Evolutionary conservation across 1,284 basidiomycete species (phyloP), one percentile per base, ranked within the genome.

Genomic region (Waitea zeae): DNA sequence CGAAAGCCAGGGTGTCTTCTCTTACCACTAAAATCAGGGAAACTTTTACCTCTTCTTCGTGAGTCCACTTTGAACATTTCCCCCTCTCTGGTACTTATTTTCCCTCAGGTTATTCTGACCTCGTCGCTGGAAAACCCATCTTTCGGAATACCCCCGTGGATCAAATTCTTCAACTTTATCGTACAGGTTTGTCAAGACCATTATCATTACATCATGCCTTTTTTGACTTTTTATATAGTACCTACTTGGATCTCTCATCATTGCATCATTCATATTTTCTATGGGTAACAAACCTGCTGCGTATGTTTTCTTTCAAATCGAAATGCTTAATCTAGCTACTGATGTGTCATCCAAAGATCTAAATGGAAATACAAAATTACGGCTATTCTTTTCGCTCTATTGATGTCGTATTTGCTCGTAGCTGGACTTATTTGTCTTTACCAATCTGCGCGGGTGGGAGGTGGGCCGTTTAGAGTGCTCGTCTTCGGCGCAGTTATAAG

Each of bases 31-130:
- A 14, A 17, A 5, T 5, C 38, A 82, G 73, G 90, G 84, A 14
- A 96, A 95, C 51, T 95, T 88, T 52, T 97, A 88, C 59, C 64
- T 97, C 36, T 96, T 97, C 58, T 97, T 96, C 56, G 87, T 92
- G 48, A 57, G 80, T 56, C 11, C 40, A 43, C 17, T 14, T 31
- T 30, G 29, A 27, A 26, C 11, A 28, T 20, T n/a, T 36, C 2
- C 15, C 4, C n/a, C 15, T 27, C 13, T 2, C 12, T 22, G 29
- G 7, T n/a, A 30, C 38, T 49, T 33, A 47, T 31, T 19, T 22
- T 15, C 6, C 17, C 34, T 35, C 40, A 83, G 80, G 67, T 84
- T 35, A 79, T 97, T 37, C 61, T 98, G 24, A 93, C 89, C 3
- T 81, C 79, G 4, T 86, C 88, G 1, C 52, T 98, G 38, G 87